Conservation (phyloP, 306 rosid species). For the Fragaria vesca region DNA sequence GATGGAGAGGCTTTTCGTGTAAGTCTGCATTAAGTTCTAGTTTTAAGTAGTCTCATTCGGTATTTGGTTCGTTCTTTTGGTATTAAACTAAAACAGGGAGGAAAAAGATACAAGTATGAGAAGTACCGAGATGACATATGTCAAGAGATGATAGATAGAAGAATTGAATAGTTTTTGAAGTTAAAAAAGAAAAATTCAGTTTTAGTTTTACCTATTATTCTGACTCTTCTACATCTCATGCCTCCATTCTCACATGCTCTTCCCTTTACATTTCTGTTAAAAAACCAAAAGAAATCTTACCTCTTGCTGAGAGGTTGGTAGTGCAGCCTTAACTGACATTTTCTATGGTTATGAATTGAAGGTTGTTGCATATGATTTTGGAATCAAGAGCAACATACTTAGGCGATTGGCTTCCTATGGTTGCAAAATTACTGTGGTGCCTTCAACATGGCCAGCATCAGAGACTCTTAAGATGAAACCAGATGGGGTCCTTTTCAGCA, state of each 20-base stretch:
- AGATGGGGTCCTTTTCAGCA: slow-evolving; percentile 89
- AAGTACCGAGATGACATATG: background rate
- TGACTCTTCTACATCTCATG: background rate
- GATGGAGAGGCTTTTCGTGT: slow-evolving; percentile 60
- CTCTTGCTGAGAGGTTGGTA: background rate
- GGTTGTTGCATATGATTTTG: slow-evolving; percentile 96
- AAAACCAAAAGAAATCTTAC: background rate
- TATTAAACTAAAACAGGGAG: too few species aligned
- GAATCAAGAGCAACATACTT: slow-evolving; percentile 91
- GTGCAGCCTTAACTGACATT: slow-evolving; percentile 7
- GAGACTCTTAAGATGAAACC: slow-evolving; percentile 81
- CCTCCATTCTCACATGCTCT: background rate
- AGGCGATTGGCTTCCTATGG: slow-evolving; percentile 85
- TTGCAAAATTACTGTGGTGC: slow-evolving; percentile 89
- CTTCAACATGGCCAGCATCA: slow-evolving; percentile 83
- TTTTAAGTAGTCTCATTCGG: background rate
- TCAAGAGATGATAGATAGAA: background rate
- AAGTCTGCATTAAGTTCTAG: slow-evolving; percentile 13
- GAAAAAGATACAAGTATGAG: background rate
- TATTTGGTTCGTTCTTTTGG: background rate
- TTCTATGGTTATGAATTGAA: slow-evolving; percentile 31
- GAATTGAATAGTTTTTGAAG: background rate
- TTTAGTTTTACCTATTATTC: background rate
- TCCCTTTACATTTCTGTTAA: background rate
- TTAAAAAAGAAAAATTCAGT: background rate